Evolutionary conservation across 768 basidiomycete species (phyloP).

Genomic region (Kwoniella dejecticola): DNA sequence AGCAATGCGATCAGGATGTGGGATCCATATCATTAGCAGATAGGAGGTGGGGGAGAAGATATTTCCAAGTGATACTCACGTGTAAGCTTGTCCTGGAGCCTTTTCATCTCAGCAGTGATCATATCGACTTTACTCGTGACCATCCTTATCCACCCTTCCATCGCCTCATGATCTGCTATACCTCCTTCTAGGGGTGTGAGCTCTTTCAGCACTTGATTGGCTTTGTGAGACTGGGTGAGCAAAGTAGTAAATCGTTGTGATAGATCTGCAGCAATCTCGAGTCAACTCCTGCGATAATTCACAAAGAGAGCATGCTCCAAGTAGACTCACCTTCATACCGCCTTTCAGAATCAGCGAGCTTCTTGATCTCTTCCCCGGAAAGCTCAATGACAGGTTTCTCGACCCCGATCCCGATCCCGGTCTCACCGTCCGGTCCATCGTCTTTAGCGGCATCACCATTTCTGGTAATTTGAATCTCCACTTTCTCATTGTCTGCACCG

Average conservation of each 20-base stretch:
- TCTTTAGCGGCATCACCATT: background rate
- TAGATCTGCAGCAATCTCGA: conserved; percentile 25
- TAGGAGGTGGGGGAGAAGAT: no score
- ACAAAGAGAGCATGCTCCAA: background rate
- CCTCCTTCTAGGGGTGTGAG: conserved; percentile 69
- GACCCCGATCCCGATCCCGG: background rate
- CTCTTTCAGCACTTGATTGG: conserved; percentile 68
- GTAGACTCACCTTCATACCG: conserved; percentile 30
- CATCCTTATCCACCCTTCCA: conserved; percentile 73
- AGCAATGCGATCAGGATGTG: background rate
- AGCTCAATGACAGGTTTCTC: conserved; percentile 15
- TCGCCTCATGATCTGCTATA: conserved; percentile 65
- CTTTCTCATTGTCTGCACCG: conserved; percentile 2
- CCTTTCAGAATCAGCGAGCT: conserved; percentile 24
- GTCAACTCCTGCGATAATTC: no score
- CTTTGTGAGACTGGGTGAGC: conserved; percentile 33
- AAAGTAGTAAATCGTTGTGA: conserved; percentile 30
- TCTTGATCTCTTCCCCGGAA: conserved; percentile 11
- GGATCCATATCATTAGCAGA: no score
- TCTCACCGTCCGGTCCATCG: background rate
- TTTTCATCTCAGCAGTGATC: conserved; percentile 74
- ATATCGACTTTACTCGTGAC: conserved; percentile 72
- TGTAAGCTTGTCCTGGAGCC: conserved; percentile 70
- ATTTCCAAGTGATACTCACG: conserved; percentile 63
- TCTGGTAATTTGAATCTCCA: background rate